These are phyloP conservation scores for Eimeria brunetti DNA, from an alignment of 169 alveolate species.

Conservation along the genomic window DNA sequence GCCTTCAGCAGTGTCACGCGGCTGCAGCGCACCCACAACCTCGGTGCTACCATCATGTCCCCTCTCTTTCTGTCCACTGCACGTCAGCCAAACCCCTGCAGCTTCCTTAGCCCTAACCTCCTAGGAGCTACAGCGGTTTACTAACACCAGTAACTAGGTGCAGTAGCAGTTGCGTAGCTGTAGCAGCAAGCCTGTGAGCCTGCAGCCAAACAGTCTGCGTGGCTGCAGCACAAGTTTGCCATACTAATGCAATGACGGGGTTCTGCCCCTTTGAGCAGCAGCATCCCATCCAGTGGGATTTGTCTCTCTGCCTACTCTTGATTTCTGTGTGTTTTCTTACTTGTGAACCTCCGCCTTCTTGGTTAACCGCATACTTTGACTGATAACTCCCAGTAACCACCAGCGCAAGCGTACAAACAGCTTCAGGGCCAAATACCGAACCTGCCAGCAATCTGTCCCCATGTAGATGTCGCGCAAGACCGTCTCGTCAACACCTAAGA, in stretches of 20 bases:
- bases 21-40: conserved; percentile 36
- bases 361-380: conserved; percentile 31
- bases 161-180: background rate
- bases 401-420: conserved; percentile 52
- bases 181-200: background rate
- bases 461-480: conserved; percentile 28
- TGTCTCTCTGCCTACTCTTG: background rate
- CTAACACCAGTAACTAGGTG: background rate
- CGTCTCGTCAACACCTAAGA: conserved; percentile 44
- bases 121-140: background rate
- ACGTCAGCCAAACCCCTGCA: background rate
- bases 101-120: background rate
- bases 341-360: conserved; percentile 26
- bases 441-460: conserved; percentile 41
- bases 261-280: background rate
- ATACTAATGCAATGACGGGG: background rate
- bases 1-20: conserved; percentile 65
- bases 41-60: background rate
- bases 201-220: background rate
- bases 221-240: background rate
- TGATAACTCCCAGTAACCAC: conserved; percentile 59
- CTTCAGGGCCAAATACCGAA: conserved; percentile 30
- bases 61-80: background rate
- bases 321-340: background rate
- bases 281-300: background rate